These are phyloP conservation scores for Coccinonectria pachysandricola DNA, from an alignment of 2,329 filamentous ascomycete species.

Conservation along the genomic window DNA sequence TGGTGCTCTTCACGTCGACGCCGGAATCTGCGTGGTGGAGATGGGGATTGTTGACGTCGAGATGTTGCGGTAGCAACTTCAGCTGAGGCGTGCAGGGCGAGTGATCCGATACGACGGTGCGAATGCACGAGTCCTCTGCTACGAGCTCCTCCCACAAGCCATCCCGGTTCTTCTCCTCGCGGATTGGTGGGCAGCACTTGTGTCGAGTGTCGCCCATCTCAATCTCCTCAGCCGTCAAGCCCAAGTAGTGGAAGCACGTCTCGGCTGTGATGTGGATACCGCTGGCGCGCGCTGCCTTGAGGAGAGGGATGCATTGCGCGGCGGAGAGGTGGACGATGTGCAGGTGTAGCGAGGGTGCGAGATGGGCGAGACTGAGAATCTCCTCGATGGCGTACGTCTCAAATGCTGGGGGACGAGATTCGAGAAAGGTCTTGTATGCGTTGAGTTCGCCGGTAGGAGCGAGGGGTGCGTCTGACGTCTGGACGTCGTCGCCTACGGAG, in stretches of 20 bases:
- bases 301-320: constrained; percentile 74
- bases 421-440: constrained; percentile 81
- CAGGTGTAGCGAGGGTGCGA: constrained; percentile 72
- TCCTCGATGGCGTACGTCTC: constrained; percentile 86
- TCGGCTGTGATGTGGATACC: constrained; percentile 86
- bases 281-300: constrained; percentile 58
- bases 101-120: constrained; percentile 89
- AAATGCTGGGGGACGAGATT: constrained; percentile 78
- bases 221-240: constrained; percentile 72
- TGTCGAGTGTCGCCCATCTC: constrained; percentile 79
- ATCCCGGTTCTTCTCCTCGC: constrained; percentile 71
- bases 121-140: constrained; percentile 64
- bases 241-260: constrained; percentile 92
- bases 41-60: constrained; percentile 28
- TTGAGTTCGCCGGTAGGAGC: constrained; percentile 62
- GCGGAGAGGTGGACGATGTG: constrained; percentile 93
- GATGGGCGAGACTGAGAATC: constrained; percentile 69
- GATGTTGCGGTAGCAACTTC: constrained; percentile 68
- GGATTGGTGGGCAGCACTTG: constrained; percentile 92
- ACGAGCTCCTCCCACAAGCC: constrained; percentile 76
- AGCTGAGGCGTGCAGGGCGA: constrained; percentile 92
- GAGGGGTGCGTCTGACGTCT: constrained; percentile 57
- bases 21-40: constrained; percentile 44
- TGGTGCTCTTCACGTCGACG: constrained; percentile 35
- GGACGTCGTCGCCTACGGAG: constrained; percentile 69